These are phyloP conservation scores for Bonia amplexicaulis DNA, from an alignment of 176 grass and related monocot species.

Conservation along the genomic window DNA sequence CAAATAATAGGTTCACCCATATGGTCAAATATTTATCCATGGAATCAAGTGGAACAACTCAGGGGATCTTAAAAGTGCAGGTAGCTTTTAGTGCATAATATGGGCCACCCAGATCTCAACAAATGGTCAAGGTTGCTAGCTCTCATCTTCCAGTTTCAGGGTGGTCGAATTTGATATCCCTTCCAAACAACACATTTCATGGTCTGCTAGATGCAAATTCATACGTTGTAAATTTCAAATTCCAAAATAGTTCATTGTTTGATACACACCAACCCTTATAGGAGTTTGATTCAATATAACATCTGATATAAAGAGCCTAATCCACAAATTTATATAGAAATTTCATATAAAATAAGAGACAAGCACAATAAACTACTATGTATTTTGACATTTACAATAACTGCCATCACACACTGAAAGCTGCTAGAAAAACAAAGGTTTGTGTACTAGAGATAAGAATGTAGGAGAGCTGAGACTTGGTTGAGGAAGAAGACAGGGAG, in stretches of 20 bases:
- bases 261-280: background rate
- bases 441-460: background rate
- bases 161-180: background rate
- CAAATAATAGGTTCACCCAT: conserved; percentile 26
- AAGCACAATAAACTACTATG: background rate
- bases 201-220: background rate
- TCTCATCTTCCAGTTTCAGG: background rate
- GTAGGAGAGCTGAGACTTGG: background rate
- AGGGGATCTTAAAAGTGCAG: background rate
- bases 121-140: background rate
- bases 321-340: background rate
- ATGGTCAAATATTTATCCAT: background rate
- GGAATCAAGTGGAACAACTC: background rate
- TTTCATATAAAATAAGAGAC: background rate
- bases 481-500: background rate
- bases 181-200: background rate
- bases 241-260: background rate
- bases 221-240: background rate
- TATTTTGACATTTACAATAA: background rate
- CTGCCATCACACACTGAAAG: background rate
- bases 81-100: background rate
- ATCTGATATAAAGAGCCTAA: conserved; percentile 1
- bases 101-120: background rate
- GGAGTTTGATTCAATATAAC: conserved; percentile 8
- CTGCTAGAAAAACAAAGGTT: conserved; percentile 6